Percentiles rank a stretch among this genome's conserved stretches.
Conservation (phyloP, 2,329 filamentous ascomycete genomes). For the Zasmidium angulare region DNA sequence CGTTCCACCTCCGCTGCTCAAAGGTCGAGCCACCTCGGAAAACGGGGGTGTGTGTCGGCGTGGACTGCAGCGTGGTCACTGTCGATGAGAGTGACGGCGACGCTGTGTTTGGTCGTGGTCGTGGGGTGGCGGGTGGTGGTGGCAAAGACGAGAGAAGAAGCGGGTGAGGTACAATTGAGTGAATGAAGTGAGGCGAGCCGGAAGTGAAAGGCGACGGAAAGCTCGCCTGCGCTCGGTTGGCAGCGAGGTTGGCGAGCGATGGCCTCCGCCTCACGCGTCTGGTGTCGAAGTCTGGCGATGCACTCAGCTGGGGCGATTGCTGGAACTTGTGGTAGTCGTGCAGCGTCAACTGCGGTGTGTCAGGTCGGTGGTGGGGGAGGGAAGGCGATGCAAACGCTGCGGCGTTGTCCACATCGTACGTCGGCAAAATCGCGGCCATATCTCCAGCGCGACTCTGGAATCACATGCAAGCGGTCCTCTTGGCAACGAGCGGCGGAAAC, state of each 20-base stretch:
- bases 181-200: constrained; percentile 3
- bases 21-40: constrained; percentile 6
- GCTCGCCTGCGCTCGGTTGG: background rate
- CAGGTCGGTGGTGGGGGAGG: constrained; percentile 7
- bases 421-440: background rate
- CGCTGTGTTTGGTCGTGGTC: constrained; percentile 19
- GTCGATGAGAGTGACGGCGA: constrained; percentile 27
- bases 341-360: constrained; percentile 19
- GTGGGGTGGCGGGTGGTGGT: constrained; percentile 17
- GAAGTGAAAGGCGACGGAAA: constrained; percentile 7
- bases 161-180: constrained; percentile 1
- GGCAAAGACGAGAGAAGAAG: constrained; percentile 16
- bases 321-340: constrained; percentile 23
- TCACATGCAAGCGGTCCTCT: background rate
- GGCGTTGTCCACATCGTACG: background rate
- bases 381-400: background rate
- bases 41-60: constrained; percentile 24
- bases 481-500: too few relatives aligned
- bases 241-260: constrained; percentile 17
- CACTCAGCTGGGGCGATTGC: constrained; percentile 16
- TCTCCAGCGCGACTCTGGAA: background rate
- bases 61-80: constrained; percentile 26
- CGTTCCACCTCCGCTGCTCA: constrained; percentile 11
- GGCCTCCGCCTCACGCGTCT: constrained; percentile 18
- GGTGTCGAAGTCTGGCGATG: constrained; percentile 16